Conservation (phyloP, 2,329 filamentous ascomycete species). For the Fusarium sambucinum region DNA sequence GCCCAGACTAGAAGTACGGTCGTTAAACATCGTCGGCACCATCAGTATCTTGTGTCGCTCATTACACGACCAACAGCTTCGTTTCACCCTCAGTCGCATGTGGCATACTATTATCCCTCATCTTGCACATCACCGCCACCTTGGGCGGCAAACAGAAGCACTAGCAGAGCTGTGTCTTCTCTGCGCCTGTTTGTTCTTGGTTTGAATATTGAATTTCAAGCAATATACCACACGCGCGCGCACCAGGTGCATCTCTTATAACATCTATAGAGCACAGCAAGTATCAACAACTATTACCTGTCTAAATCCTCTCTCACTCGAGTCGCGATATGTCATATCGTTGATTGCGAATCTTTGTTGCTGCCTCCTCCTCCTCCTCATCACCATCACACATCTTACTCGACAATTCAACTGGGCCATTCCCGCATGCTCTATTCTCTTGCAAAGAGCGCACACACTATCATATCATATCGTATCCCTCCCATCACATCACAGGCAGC, state of each 20-base stretch:
- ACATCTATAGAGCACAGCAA: conserved; percentile 23
- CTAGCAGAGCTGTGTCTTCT: conserved; percentile 7
- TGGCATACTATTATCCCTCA: conserved; percentile 9
- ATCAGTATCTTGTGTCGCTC: conserved; percentile 24
- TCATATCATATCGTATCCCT: conserved; percentile 7
- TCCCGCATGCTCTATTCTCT: conserved; percentile 14
- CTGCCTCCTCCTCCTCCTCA: conserved; percentile 4
- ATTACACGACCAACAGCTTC: conserved; percentile 17
- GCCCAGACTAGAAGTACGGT: conserved; percentile 23
- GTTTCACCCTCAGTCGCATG: conserved; percentile 18
- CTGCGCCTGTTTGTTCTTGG: conserved; percentile 1
- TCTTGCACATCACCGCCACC: conserved; percentile 22
- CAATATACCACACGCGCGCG: conserved; percentile 19
- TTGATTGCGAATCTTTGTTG: conserved; percentile 8
- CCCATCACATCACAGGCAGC: conserved; percentile 15
- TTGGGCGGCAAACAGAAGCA: conserved; percentile 11
- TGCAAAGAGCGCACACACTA: conserved; percentile 14
- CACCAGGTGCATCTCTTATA: conserved; percentile 27
- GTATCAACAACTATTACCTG: conserved; percentile 10
- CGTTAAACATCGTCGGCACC: conserved; percentile 31
- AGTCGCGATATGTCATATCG: conserved; percentile 20
- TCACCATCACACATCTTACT: conserved; percentile 16
- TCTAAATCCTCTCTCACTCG: conserved; percentile 2
- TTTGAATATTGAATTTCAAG: conserved; percentile 15
- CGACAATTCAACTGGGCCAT: background rate